Evolutionary conservation across 139 green algal species (phyloP).

Genomic region (Pleodorina starrii): DNA sequence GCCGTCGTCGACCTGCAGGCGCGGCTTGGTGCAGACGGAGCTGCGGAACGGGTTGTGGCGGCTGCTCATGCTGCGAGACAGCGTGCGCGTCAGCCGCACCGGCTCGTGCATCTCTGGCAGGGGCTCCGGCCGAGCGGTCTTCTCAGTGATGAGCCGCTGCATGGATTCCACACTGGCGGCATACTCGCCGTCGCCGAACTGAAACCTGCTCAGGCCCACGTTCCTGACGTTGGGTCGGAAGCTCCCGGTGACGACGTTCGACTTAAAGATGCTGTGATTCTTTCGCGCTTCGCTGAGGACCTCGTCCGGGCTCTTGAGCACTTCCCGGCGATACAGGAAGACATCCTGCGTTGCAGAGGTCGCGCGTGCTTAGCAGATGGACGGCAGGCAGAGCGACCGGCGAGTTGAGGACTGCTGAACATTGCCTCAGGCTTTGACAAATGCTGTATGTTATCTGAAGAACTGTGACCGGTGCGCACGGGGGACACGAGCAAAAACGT

Average conservation of each 20-base stretch:
- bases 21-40: background rate
- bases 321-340: background rate
- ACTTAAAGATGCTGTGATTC: background rate
- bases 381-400: too few relatives aligned
- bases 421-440: too few relatives aligned
- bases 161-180: slow-evolving; percentile 20
- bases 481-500: too few relatives aligned
- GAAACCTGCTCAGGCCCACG: background rate
- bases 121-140: background rate
- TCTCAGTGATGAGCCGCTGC: background rate
- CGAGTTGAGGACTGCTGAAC: too few relatives aligned
- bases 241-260: background rate
- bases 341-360: background rate
- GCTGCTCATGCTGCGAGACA: background rate
- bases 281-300: slow-evolving; percentile 5
- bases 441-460: too few relatives aligned
- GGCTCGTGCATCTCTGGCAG: slow-evolving; percentile 7
- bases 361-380: too few relatives aligned
- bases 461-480: too few relatives aligned
- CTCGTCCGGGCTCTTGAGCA: background rate
- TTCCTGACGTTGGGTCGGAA: background rate
- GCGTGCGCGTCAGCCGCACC: slow-evolving; percentile 11
- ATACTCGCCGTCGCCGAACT: slow-evolving; percentile 13
- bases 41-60: background rate
- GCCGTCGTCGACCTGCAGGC: too few relatives aligned